A percentile compares a stretch with the other conserved stretches of the same genome.
Evolutionary conservation across 1,284 basidiomycete species (phyloP).

Genomic region (Trametes sp.): DNA sequence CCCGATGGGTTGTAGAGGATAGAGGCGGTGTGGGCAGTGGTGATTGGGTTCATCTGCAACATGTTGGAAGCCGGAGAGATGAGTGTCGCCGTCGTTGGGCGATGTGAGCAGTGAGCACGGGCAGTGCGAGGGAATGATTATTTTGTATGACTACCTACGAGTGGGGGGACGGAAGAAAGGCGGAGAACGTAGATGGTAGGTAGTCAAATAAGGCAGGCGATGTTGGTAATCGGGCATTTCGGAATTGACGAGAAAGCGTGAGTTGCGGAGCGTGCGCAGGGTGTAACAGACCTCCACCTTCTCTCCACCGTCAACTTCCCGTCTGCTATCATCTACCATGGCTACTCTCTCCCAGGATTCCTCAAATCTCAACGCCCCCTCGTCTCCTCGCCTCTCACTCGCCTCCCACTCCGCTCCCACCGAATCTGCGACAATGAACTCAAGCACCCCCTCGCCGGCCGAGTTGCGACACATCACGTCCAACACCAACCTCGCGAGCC

Average conservation of each 20-base stretch:
- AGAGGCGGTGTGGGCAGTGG: conserved; percentile 18
- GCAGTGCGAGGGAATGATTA: conserved; percentile 16
- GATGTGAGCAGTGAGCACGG: conserved; percentile 21
- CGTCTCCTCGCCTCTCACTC: conserved; percentile 19
- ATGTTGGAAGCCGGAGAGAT: conserved; percentile 12
- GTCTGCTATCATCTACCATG: conserved; percentile 30
- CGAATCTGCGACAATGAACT: conserved; percentile 21
- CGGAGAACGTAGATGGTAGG: conserved; percentile 1
- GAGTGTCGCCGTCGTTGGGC: conserved; percentile 9
- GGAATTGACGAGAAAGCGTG: conserved; percentile 7
- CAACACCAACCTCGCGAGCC: conserved; percentile 48
- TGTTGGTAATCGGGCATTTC: conserved; percentile 6
- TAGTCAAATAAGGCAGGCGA: conserved; percentile 10
- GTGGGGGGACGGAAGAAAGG: neutral
- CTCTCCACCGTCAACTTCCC: conserved; percentile 29
- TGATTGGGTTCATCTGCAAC: conserved; percentile 13
- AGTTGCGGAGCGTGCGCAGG: conserved; percentile 10
- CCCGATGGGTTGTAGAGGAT: conserved; percentile 2
- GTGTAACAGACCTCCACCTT: conserved; percentile 25
- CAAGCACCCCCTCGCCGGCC: conserved; percentile 40
- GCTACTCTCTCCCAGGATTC: conserved; percentile 28
- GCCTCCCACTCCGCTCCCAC: conserved; percentile 18
- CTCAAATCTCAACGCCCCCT: conserved; percentile 17
- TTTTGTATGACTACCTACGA: conserved; percentile 8
- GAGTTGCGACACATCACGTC: conserved; percentile 56